Base-by-base conservation (phyloP, 805 yeast species). In the Yamadazyma paraphyllophila region DNA sequence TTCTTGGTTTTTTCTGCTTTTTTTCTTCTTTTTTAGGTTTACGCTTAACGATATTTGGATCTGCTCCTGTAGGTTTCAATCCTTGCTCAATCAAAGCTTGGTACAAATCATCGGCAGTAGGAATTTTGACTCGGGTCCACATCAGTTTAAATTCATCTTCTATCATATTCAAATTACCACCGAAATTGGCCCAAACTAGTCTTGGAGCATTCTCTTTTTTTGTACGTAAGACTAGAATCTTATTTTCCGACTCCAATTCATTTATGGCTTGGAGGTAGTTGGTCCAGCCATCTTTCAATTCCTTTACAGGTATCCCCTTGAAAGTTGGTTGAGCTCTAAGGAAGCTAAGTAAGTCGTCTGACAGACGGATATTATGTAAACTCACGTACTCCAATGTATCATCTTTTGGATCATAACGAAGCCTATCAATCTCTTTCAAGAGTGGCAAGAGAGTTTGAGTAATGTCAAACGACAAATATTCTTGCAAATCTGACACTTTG, bases 1-100 rank as follows among this genome's bases (percentile, higher is more conserved):
- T 80, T 67, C 98, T 82, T 41, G 95, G 88, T 66, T 88, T 91
- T 78, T 89, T 89, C 63, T 85, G 90, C 68, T 90, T 92, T 63
- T 85, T 81, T 53, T 81, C 83, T 34, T 73, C 76, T 45, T 67
- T 71, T 45, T 64, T 71, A 38, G 78, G 79, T 45, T 78, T 80
- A 61, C 82, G 85, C 66, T 84, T 88, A 48, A 90, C 69, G n/a
- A 87, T 80, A 35, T 90, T 88, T n/a, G 99, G 98, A 62, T 94
- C 99, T n/a, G 90, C 94, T 59, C 94, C 86, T 0, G 98, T 92
- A 8, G 99, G 99, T 64, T 90, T 94, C 63, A 94, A 77, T n/a
- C 96, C 92, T 48, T 87, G 82, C 48, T 82, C 88, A 48, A 85
- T 78, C 51, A 94, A 74, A 46, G 81, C 80, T 45, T 83, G 81